Conservation (phyloP, 225 moss, liverwort and hornwort species). For the Sphagnum contortum region DNA sequence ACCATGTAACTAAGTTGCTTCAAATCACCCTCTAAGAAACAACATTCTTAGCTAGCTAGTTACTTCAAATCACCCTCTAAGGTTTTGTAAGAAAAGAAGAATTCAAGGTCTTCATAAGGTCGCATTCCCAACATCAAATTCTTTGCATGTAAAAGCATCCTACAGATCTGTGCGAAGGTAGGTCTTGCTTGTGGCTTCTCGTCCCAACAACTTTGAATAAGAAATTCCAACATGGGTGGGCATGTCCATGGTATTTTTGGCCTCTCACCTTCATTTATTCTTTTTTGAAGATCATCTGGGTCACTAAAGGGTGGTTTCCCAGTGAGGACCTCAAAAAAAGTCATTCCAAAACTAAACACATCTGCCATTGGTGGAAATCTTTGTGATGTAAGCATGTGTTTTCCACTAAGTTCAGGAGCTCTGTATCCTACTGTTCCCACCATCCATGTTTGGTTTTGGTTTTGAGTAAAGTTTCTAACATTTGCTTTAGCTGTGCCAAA, state of each 20-base stretch:
- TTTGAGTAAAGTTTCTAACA: not conserved
- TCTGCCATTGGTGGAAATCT: constrained; percentile 9
- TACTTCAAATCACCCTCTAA: no score
- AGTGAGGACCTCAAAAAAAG: constrained; percentile 9
- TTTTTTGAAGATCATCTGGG: not conserved
- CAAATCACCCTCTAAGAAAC: no score
- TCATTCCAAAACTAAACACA: constrained; percentile 19
- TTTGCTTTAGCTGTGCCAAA: constrained; percentile 9
- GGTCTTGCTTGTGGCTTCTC: constrained; percentile 3
- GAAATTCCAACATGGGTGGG: constrained; percentile 11
- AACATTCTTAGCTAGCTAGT: no score
- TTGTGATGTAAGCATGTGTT: not conserved
- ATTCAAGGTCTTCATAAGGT: no score
- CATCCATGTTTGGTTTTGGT: not conserved
- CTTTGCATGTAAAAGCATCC: no score
- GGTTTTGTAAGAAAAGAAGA: no score
- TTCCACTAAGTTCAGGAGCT: constrained; percentile 14
- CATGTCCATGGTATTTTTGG: constrained; percentile 3
- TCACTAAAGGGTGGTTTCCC: not conserved
- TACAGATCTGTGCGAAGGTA: no score
- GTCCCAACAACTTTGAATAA: constrained; percentile 16
- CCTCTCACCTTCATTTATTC: not conserved
- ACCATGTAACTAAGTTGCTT: no score
- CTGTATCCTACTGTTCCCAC: constrained; percentile 2
- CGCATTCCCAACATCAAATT: no score